These are phyloP conservation scores for Euphorbia schlechtendalii DNA, from an alignment of 441 rosid species.

Conservation along the genomic window DNA sequence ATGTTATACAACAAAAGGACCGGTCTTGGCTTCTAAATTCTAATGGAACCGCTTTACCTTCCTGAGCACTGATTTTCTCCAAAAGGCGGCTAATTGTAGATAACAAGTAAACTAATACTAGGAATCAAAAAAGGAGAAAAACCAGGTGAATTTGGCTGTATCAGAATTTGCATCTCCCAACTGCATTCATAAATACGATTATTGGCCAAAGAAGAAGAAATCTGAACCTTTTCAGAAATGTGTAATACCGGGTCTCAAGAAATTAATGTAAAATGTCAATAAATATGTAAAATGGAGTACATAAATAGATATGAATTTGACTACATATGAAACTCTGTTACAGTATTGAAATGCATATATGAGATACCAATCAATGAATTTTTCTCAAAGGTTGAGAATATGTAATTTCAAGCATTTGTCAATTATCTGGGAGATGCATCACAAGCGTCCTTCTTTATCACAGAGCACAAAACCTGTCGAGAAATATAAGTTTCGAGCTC, in stretches of 20 bases:
- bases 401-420: no score
- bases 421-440: slow-evolving; percentile 73
- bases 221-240: no score
- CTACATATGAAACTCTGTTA: not conserved
- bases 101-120: no score
- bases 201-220: not conserved
- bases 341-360: slow-evolving; percentile 19
- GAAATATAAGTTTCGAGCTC: slow-evolving; percentile 90
- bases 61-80: no score
- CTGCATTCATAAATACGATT: no score
- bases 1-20: no score
- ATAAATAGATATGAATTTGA: slow-evolving; percentile 10
- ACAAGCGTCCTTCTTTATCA: slow-evolving; percentile 59
- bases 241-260: no score
- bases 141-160: not conserved
- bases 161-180: no score
- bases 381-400: slow-evolving; percentile 59
- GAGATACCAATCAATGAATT: slow-evolving; percentile 21
- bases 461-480: slow-evolving; percentile 77
- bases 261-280: not conserved
- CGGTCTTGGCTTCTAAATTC: no score
- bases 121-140: no score
- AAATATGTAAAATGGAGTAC: not conserved
- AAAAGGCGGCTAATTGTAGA: no score
- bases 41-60: not conserved